phyloP scores from a whole-genome alignment of 257 asterid genomes.

The Nicotiana sylvestris region DNA sequence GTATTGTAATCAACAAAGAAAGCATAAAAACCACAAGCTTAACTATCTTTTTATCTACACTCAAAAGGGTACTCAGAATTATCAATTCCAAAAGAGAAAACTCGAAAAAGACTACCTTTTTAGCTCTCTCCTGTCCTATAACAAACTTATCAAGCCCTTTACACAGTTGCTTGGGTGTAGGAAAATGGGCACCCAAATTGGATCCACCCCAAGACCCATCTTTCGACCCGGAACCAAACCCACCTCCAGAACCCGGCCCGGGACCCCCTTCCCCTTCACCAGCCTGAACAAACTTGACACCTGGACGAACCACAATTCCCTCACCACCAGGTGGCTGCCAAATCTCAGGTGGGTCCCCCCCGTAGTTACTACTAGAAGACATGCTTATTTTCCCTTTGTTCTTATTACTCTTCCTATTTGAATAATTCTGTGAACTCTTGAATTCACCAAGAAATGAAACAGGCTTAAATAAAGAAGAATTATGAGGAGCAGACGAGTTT shows the following conservation, averaged over 20 bases:
- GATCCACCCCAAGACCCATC: slow-evolving; percentile 95
- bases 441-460: slow-evolving; percentile 45
- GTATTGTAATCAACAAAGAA: neutral
- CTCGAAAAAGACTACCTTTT: slow-evolving; percentile 51
- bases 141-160: slow-evolving; percentile 96
- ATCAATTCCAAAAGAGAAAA: neutral
- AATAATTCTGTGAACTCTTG: slow-evolving; percentile 25
- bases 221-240: slow-evolving; percentile 44
- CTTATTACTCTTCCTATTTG: slow-evolving; percentile 15
- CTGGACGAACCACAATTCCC: slow-evolving; percentile 72
- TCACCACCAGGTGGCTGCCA: slow-evolving; percentile 93
- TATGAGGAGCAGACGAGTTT: slow-evolving; percentile 26
- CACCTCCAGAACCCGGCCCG: slow-evolving; percentile 51
- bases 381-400: slow-evolving; percentile 28
- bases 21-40: neutral
- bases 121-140: slow-evolving; percentile 95
- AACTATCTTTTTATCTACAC: neutral
- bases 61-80: neutral
- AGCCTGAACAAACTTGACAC: slow-evolving; percentile 56
- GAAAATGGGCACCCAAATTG: slow-evolving; percentile 65
- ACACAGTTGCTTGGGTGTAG: slow-evolving; percentile 95
- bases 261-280: slow-evolving; percentile 47
- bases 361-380: slow-evolving; percentile 42
- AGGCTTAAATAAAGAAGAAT: slow-evolving; percentile 51
- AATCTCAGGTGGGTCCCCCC: slow-evolving; percentile 98